Base-by-base conservation (phyloP, 352 stramenopile genomes). In the Phytophthora fragariae region DNA sequence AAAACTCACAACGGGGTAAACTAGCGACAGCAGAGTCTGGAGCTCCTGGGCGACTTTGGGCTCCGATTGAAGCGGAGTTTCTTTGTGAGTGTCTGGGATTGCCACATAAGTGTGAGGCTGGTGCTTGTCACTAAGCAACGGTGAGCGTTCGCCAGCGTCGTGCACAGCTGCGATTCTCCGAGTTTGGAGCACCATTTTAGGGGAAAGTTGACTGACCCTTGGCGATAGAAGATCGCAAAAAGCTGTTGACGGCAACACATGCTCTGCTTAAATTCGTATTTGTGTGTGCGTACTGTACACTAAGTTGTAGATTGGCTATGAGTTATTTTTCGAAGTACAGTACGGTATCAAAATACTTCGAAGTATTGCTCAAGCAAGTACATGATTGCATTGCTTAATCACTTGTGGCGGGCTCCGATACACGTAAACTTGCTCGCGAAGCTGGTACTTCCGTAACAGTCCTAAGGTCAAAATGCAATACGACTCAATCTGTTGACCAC, bases 1-100 rank as follows among this genome's bases (percentile, higher is more conserved):
- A 21, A 52, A 52, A 65, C 66, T 54, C 24, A 78, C 70, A 27
- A 89, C 82, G 1, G 80, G 84, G 54, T 83, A 83, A 14, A 81
- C 74, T 15, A 91, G 75, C n/a, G 65, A 65, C 7, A 89, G 58
- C 41, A 91, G 50, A 57, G 81, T 83, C 33, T 57, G 50, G 27
- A 88, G 66, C 62, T 91, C 84, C 24, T 75, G 60, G 15, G 54
- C 29, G 29, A 68, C 54, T 29, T 75, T 64, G 3, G 59, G 66
- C 27, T 82, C 73, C 0, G 63, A 19, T 65, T 76, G 65, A 14
- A 65, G 12, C 27, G 39, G 5, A 37, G 50, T 53, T 1, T 35
- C 24, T 17, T 66, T 57, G 46, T 39, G 46, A 12, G 12, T 29
- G 41, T 71, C n/a, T 3, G 27, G 19, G 55, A 73, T 58, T 58